Percentiles rank a stretch among this genome's conserved stretches.
Conservation (phyloP, 352 stramenopile genomes). For the Saprolegnia parasitica region DNA sequence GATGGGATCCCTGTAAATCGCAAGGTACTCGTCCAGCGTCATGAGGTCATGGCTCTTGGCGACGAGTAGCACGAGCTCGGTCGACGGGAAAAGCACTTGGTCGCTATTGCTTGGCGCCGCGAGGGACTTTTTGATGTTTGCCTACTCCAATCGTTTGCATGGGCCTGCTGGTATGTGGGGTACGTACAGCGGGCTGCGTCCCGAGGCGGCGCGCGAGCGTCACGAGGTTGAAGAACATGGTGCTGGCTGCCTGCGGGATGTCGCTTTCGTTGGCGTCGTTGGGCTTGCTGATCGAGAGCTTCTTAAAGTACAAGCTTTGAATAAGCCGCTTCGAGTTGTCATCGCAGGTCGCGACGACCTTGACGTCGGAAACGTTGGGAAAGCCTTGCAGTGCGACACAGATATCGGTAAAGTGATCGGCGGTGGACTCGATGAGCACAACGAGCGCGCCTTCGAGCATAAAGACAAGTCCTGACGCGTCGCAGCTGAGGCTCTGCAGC, state of each 20-base stretch:
- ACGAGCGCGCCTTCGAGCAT: conserved; percentile 49
- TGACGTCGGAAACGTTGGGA: conserved; percentile 46
- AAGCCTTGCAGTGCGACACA: conserved; percentile 37
- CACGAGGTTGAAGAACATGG: conserved; percentile 16
- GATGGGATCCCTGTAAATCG: conserved; percentile 42
- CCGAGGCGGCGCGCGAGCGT: conserved; percentile 13
- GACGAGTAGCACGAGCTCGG: conserved; percentile 53
- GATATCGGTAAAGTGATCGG: conserved; percentile 51
- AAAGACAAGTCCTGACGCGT: conserved; percentile 52
- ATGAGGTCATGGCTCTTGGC: conserved; percentile 57
- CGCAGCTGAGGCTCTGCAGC: conserved; percentile 50
- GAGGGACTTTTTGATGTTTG: conserved; percentile 17
- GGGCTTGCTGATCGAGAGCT: conserved; percentile 39
- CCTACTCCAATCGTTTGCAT: neutral
- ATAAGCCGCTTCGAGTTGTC: conserved; percentile 46
- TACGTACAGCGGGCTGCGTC: conserved; percentile 31
- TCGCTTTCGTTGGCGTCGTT: conserved; percentile 4
- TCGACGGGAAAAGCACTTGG: conserved; percentile 53
- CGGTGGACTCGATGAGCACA: conserved; percentile 55
- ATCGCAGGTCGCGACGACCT: conserved; percentile 59
- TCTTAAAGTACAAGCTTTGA: conserved; percentile 63
- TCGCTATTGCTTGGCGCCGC: conserved; percentile 41
- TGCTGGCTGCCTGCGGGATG: neutral
- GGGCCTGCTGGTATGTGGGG: neutral
- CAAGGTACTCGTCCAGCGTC: conserved; percentile 51